Percentiles rank a stretch among this genome's conserved stretches.
These are phyloP conservation scores for Fistulina hepatica DNA, from an alignment of 1,284 basidiomycete species.

Conservation along the genomic window DNA sequence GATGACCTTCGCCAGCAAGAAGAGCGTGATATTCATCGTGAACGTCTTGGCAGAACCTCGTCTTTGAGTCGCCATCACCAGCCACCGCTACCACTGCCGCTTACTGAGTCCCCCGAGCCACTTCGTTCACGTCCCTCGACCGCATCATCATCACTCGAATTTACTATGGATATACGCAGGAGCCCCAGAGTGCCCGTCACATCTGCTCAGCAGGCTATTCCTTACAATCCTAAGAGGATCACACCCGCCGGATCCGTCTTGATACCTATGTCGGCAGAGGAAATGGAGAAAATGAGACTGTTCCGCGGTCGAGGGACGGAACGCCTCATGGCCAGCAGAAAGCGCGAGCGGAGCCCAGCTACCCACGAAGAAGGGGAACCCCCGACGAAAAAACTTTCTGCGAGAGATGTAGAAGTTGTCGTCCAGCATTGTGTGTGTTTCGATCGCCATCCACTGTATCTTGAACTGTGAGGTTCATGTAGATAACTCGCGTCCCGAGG, in stretches of 20 bases:
- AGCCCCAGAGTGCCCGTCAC: slow-evolving; percentile 22
- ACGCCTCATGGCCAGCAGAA: slow-evolving; percentile 31
- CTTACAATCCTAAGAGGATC: slow-evolving; percentile 57
- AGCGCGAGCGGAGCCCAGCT: slow-evolving; percentile 45
- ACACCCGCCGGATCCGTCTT: slow-evolving; percentile 53
- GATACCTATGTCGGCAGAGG: slow-evolving; percentile 49
- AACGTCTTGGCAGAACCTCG: slow-evolving; percentile 18
- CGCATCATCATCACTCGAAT: slow-evolving; percentile 20
- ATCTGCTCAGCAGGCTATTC: slow-evolving; percentile 25
- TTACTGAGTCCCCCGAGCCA: slow-evolving; percentile 20
- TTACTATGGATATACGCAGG: slow-evolving; percentile 16
- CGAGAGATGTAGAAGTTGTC: slow-evolving; percentile 60
- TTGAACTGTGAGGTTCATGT: slow-evolving; percentile 7
- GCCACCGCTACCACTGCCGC: slow-evolving; percentile 19
- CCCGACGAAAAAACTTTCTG: slow-evolving; percentile 40
- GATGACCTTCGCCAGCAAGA: too few species aligned
- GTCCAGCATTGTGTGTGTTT: slow-evolving; percentile 56
- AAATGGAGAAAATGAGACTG: slow-evolving; percentile 49
- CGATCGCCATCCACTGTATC: slow-evolving; percentile 5
- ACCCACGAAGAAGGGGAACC: slow-evolving; percentile 28
- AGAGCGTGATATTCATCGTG: slow-evolving; percentile 20
- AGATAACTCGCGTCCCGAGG: slow-evolving; percentile 92
- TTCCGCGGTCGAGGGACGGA: slow-evolving; percentile 48
- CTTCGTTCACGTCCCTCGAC: slow-evolving; percentile 22
- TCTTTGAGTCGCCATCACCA: slow-evolving; percentile 14